Percentiles rank a stretch among this genome's conserved stretches.
phyloP scores from a whole-genome alignment of 164 flowering plant genomes.

The Stephania yunnanensis region DNA sequence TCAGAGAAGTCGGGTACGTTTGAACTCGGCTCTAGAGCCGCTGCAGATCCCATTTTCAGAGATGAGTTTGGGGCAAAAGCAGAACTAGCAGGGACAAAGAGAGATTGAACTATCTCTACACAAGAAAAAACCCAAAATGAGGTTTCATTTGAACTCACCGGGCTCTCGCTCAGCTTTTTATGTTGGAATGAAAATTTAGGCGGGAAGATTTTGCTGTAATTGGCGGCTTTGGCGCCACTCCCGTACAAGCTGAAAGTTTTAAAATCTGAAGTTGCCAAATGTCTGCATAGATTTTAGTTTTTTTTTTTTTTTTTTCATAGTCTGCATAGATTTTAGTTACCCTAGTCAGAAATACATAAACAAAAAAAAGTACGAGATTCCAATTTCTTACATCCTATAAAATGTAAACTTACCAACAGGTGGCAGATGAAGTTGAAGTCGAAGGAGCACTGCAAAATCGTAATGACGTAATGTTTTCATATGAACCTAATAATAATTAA shows the following conservation, averaged over 20 bases:
- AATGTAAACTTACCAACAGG: too few species aligned
- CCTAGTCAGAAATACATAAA: too few species aligned
- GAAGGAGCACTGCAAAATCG: too few species aligned
- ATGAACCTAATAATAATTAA: too few species aligned
- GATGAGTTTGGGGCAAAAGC: not conserved
- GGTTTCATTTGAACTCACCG: not conserved
- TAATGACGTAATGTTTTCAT: too few species aligned
- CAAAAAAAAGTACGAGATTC: too few species aligned
- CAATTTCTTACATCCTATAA: too few species aligned
- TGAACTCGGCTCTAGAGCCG: not conserved
- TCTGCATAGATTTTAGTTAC: not conserved
- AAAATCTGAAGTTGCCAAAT: not conserved
- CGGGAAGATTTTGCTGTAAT: not conserved
- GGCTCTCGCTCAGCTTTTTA: not conserved
- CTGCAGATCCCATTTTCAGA: slow-evolving; percentile 1
- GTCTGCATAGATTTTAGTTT: not conserved
- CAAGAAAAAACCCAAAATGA: not conserved
- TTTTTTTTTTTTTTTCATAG: too few species aligned
- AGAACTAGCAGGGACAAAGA: not conserved
- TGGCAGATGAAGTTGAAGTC: too few species aligned
- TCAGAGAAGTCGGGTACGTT: not conserved
- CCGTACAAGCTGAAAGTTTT: not conserved
- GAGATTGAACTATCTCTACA: not conserved
- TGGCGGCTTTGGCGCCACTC: slow-evolving; percentile 2
- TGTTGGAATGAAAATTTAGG: not conserved